Base-by-base conservation (phyloP, 2,329 filamentous ascomycete species). In the Lasiodiplodia citricola region DNA sequence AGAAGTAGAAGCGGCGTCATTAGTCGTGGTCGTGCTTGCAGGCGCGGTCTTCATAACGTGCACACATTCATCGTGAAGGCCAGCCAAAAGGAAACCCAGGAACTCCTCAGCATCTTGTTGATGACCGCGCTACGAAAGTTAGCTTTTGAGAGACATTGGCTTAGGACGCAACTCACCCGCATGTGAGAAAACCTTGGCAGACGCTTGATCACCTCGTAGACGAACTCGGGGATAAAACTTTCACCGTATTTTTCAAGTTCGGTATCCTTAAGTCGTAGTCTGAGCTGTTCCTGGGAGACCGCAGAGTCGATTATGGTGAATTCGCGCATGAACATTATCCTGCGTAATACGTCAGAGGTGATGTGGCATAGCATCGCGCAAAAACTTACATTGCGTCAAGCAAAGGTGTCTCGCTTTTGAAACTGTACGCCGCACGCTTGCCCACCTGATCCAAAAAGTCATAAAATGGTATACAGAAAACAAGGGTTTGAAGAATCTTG, bases 31-130 rank as follows among this genome's bases (percentile, higher is more conserved):
- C 11, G 76, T 73, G 56, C 75, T 70, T 37, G 80, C 77, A n/a
- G 67, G 37, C 6, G 83, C 81, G 68, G 82, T 83, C 71, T 88
- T 87, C 83, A 96, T 92, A 57, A 95, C 90, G 68, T 90, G 87
- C 18, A 90, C 88, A 77, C 94, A 97, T 79, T 99, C 96, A 72
- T 98, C 94, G 74, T 97, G 94, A 41, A 99, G 87, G 58, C 93
- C 93, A 75, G 97, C 94, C 4, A 99, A 85, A 41, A 99, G 84
- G 78, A 98, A 97, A 0, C 94, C 95, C 28, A 99, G 84, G 73
- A 99, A 99, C 76, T 99, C 96, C 77, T 99, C 94, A 1, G 96
- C 96, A 82, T 99, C 96, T 83, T 99, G 95, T 79, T 99, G 96
- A 74, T 97, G 95, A 18, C 96, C 96, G 70, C 94, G 92, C 90